phyloP scores from a whole-genome alignment of 257 asterid genomes.

The Haberlea rhodopensis region DNA sequence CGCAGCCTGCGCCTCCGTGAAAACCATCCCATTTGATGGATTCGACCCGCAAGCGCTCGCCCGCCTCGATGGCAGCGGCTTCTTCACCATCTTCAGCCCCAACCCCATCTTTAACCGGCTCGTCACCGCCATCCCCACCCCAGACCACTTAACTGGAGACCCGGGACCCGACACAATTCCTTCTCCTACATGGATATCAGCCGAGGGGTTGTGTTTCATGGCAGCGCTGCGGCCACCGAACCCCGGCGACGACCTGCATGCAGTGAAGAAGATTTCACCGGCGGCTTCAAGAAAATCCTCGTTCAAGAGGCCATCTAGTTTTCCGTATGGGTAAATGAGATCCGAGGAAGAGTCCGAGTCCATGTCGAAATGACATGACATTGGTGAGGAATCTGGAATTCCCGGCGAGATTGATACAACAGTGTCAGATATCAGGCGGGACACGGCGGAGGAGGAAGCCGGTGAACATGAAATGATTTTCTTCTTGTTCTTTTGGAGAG shows the following conservation, averaged over 20 bases:
- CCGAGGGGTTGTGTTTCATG: constrained; percentile 48
- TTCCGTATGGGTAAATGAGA: constrained; percentile 47
- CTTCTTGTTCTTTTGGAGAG: neutral
- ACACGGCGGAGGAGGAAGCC: constrained; percentile 40
- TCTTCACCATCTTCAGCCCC: constrained; percentile 71
- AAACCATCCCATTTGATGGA: constrained; percentile 35
- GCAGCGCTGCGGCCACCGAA: constrained; percentile 69
- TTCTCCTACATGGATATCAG: constrained; percentile 44
- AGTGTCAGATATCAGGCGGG: constrained; percentile 41
- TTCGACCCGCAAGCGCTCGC: constrained; percentile 54
- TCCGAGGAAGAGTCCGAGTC: constrained; percentile 25
- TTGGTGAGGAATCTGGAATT: constrained; percentile 31
- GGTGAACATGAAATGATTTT: constrained; percentile 37
- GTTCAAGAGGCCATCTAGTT: constrained; percentile 55
- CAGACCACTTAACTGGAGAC: constrained; percentile 56
- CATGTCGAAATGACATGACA: constrained; percentile 39
- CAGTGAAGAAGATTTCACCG: constrained; percentile 92
- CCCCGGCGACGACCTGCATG: constrained; percentile 85
- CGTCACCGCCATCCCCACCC: constrained; percentile 89
- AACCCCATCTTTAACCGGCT: constrained; percentile 75
- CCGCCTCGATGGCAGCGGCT: constrained; percentile 66
- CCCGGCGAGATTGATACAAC: neutral
- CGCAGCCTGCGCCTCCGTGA: constrained; percentile 32
- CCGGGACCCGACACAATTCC: constrained; percentile 36
- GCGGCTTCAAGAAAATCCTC: constrained; percentile 72